Evolutionary conservation across 345 rosid species (phyloP), one percentile per base, ranked within the genome.

Genomic region (Firmiana major): DNA sequence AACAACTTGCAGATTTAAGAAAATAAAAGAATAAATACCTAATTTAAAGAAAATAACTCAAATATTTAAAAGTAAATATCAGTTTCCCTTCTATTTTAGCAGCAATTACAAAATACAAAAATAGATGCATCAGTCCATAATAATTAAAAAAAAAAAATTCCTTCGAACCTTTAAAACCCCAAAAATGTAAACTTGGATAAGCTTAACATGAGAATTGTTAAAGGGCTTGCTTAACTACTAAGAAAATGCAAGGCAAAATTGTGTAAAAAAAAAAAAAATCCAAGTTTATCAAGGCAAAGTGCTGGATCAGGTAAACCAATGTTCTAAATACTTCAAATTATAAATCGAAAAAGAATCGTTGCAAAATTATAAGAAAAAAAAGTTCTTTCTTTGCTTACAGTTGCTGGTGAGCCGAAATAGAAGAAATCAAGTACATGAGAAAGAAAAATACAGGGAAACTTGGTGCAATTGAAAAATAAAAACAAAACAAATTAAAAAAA

Each of bases 391-490:
- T 15, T 57, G 45, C 26, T 74, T 59, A 58, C 62, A 49, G 16
- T 76, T 73, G 26, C 28, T 51, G 74, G 49, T 34, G 45, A 63
- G 10, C 24, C 13, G 22, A n/a, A 67, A 76, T 11, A 15, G 79
- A 67, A 53, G 74, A 76, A 60, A 83, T 79, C 73, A 40, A 63
- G 74, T 22, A 75, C 8, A 26, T 16, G 28, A 24, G 5, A 12
- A 9, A 77, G 10, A 54, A 24, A 49, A 38, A 19, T 0, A 12
- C 11, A 34, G 69, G 4, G 31, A 21, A 5, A 67, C 12, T 67
- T 42, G 19, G 2, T 60, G 78, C 81, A 79, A 79, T 76, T 57
- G 38, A 65, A 81, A 73, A 28, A 48, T 40, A 58, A 15, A 77
- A 74, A 63, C 0, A 76, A 19, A 38, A 1, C 36, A 34, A 38